Base-by-base conservation (phyloP, 73 alveolate species). In the Paramecium sonneborni region DNA sequence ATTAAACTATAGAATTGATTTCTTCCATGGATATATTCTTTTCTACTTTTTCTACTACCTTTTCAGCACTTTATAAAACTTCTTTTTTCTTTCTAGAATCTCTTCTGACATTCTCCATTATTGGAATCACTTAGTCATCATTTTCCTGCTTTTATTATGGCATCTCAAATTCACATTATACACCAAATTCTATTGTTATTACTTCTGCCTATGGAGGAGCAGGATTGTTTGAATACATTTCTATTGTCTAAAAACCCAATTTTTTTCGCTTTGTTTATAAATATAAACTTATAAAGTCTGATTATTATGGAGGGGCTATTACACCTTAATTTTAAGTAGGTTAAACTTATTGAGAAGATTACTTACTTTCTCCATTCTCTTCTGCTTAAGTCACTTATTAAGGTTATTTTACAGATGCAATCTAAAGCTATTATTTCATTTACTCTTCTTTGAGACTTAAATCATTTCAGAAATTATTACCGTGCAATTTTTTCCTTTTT, bases 1-100 rank as follows among this genome's bases (percentile, higher is more conserved):
- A 79, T 79, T 79, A 28, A 24, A 79, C n/a, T n/a, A 79, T 79
- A 1, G 90, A 79, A 79, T 79, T 79, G 76, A 79, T 79, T 41
- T 79, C 90, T 79, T 79, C 90, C 14, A n/a, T 9, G 2, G 90
- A 39, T 6, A 79, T 79, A 20, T 79, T 79, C 72, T 79, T 79
- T 79, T 79, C 90, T 43, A 39, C 69, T 41, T 38, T 20, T 24
- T 38, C 90, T 8, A 39, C 41, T 23, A 44, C 55, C 24, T 79
- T 79, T 79, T 79, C 90, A 23, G 90, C 69, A 79, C 90, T 79
- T 79, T 44, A 20, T 10, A 12, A 30, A 26, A 79, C 43, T 79
- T 79, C 44, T 20, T 28, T 26, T 23, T 79, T 43, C 32, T 43
- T 79, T 41, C 69, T 44, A 14, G 90, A 79, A 30, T 79, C 69